Base-by-base conservation (phyloP, 306 rosid genomes). In the Calophaca sinica region DNA sequence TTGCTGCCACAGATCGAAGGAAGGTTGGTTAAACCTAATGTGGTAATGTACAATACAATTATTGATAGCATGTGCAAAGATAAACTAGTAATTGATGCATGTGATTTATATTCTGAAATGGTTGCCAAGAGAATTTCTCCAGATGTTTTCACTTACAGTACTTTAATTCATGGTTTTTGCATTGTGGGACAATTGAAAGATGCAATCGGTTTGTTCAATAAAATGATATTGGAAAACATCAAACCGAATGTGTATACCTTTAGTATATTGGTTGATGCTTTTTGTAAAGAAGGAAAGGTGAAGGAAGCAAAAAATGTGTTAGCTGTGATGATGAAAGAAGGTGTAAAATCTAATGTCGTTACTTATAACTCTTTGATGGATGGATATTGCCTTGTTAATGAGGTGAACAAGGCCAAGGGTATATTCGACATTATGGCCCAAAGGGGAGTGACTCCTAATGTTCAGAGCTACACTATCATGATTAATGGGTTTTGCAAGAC, bases 51-150 rank as follows among this genome's bases (percentile, higher is more conserved):
- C 6, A 61, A 0, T 1, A 7, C 67, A 1, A 61, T 61, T 6
- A 61, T 61, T 13, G 28, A 61, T 33, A 13, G 48, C 3, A 0
- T 61, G 29, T 61, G 67, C 45, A 35, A 35, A 36, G 29, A 61
- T 35, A 60, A 60, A n/a, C 66, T 60, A 12, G 11, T 60, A 2
- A 6, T 3, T n/a, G 66, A 60, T 35, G 66, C 28, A 0, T 60
- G 8, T 60, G 45, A 33, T 60, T 60, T 60, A 13, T 60, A 33
- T 60, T n/a, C 29, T 33, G 66, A 60, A 60, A 60, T 60, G 46
- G 2, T 60, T 60, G 46, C 5, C 13, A 60, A 35, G 45, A 60
- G 11, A 60, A 35, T n/a, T 33, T 35, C 6, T 35, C 66, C 12
- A 6, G 1, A 33, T 60, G 29, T 35, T 60, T 0, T 60, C 28